Base-by-base conservation (phyloP, 305 asterid species). In the Fraxinus latifolia region DNA sequence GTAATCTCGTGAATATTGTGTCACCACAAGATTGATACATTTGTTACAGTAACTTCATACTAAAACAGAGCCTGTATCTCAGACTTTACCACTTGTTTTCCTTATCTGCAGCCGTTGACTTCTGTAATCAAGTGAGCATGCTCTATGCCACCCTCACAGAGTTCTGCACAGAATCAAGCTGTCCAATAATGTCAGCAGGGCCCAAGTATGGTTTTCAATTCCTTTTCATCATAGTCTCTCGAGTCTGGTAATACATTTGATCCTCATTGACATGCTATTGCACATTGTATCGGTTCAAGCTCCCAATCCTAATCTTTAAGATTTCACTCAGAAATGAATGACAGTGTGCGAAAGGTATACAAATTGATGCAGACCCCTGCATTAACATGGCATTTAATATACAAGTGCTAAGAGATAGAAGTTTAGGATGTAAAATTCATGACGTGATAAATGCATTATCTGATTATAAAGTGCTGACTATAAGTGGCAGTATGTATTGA, bases 181-280 rank as follows among this genome's bases (percentile, higher is more conserved):
- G 89, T 77, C 89, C 83, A 0, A 81, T 78, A 76, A 86, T 86
- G 89, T 71, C 87, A 23, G 89, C 89, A 17, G 89, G 89, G 74
- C 85, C 87, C 23, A 86, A 81, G 89, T 86, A 83, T 1, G 82
- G 77, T 31, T 15, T 15, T 33, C 7, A 42, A 62, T 74, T 11
- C 58, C 67, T 71, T 9, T 42, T 42, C 50, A 42, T 42, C 50
- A 42, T 42, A 42, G 50, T 12, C 53, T 33, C 36, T 33, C 36
- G 39, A 34, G 8, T 5, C 39, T 14, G 55, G 17, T 44, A 44
- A 2, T 12, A 44, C 11, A 44, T 44, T 44, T 14, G 12, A 44
- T 44, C 55, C 55, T 44, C 53, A 15, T 42, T 11, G 2, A 44
- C n/a, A 8, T 39, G 47, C 47, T 39, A 39, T 39, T 39, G 0